Evolutionary conservation across 805 yeast species (phyloP).

Genomic region (Candida nanaspora): DNA sequence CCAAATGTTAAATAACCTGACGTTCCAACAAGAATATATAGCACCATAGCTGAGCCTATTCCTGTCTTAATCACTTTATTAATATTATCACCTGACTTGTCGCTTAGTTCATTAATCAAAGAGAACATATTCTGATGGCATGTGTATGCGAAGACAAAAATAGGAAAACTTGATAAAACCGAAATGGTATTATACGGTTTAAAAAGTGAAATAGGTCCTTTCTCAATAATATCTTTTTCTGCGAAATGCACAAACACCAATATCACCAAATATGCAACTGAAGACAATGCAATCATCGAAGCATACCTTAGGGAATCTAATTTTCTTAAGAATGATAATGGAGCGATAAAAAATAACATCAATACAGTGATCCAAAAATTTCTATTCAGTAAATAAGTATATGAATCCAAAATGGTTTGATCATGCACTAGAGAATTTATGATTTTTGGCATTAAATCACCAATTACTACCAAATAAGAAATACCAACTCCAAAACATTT

Average conservation of each 20-base stretch:
- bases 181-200: constrained; percentile 38
- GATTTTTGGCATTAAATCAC: constrained; percentile 63
- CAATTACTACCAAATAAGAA: constrained; percentile 61
- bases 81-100: constrained; percentile 41
- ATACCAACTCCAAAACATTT: constrained; percentile 69
- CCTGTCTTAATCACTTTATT: constrained; percentile 43
- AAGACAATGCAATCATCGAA: constrained; percentile 71
- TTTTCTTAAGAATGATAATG: constrained; percentile 65
- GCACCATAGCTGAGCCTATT: constrained; percentile 48
- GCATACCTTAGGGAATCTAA: constrained; percentile 83
- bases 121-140: constrained; percentile 96
- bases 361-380: constrained; percentile 57
- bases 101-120: constrained; percentile 70
- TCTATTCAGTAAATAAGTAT: constrained; percentile 29
- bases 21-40: constrained; percentile 70
- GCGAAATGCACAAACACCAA: constrained; percentile 70
- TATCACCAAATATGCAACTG: constrained; percentile 70
- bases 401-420: constrained; percentile 7
- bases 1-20: constrained; percentile 88
- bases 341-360: constrained; percentile 42
- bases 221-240: constrained; percentile 45
- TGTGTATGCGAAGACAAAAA: constrained; percentile 88
- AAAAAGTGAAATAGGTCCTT: constrained; percentile 44
- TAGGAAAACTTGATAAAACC: constrained; percentile 75
- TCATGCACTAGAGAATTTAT: constrained; percentile 22